A percentile compares a stretch with the other conserved stretches of the same genome.
Conservation (phyloP, 2,329 filamentous ascomycete species). For the Neurospora sp. region DNA sequence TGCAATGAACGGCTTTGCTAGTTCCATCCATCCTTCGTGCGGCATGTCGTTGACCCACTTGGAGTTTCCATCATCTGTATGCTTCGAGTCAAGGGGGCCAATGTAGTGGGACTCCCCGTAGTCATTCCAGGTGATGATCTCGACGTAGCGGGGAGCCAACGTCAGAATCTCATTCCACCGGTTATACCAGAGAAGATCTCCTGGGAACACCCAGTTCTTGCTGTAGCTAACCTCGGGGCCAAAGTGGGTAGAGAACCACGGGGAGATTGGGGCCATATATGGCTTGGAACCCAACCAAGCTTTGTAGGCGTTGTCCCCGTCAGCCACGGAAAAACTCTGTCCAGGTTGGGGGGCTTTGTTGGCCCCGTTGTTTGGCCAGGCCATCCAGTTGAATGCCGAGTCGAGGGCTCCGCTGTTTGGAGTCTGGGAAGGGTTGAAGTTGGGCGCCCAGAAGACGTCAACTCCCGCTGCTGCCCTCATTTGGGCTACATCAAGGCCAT, state of each 20-base stretch:
- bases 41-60: constrained; percentile 23
- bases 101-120: constrained; percentile 45
- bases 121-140: constrained; percentile 38
- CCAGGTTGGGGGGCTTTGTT: constrained; percentile 38
- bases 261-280: constrained; percentile 45
- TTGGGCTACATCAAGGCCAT: constrained; percentile 32
- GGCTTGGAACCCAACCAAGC: constrained; percentile 28
- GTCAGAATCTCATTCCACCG: constrained; percentile 43
- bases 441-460: constrained; percentile 38
- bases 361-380: constrained; percentile 33
- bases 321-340: constrained; percentile 29
- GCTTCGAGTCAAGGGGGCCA: constrained; percentile 31
- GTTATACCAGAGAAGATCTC: constrained; percentile 49
- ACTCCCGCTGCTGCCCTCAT: constrained; percentile 32
- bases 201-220: constrained; percentile 53
- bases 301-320: constrained; percentile 26
- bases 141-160: constrained; percentile 7
- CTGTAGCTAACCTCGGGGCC: constrained; percentile 42
- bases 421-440: constrained; percentile 33
- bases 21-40: constrained; percentile 35
- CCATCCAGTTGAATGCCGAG: constrained; percentile 36
- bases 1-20: constrained; percentile 36
- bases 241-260: constrained; percentile 51
- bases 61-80: constrained; percentile 29
- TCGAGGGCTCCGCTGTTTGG: constrained; percentile 29